Base-by-base conservation (phyloP, 495 filamentous ascomycete genomes). In the Amniculicola lignicola region DNA sequence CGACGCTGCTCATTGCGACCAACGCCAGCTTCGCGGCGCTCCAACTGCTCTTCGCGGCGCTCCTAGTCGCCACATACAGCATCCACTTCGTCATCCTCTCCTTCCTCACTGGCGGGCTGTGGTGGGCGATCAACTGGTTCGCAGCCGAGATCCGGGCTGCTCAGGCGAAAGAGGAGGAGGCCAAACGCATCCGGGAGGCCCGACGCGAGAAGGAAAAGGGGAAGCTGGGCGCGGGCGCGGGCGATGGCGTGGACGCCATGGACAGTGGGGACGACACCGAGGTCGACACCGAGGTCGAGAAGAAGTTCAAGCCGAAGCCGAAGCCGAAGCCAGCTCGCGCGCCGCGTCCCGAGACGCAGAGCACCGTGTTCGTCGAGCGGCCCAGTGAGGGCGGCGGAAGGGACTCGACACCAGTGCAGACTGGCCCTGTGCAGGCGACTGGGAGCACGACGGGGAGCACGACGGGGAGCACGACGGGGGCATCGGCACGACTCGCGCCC, bases 51-150 rank as follows among this genome's bases (percentile, higher is more conserved):
- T 82, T 98, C 54, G 70, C 90, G 56, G 63, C 70, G 24, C 85
- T 98, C 44, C 80, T 96, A 29, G 55, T 89, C 48, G 86, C 82
- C 27, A 98, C 93, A 4, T 82, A 85, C 70, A 93, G 87, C 72
- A 75, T 92, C 23, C 93, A 98, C 75, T 97, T 97, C 63, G 61
- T 88, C 45, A 76, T 88, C 44, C 77, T 98, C 4, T 93, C 88
- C 5, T 67, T 82, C 41, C 74, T 98, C 7, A 88, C 82, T 33
- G 90, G 72, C 1, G 86, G 88, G 0, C 78, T 98, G 21, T 98
- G 93, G 93, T 87, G 79, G 70, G 81, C 84, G 18, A 95, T 98
- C 71, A 96, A 96, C 73, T 98, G 93, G 93, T 98, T 98, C 65
- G 89, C 90, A 35, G 68, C 69, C 19, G 93, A 98, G 75, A 75